phyloP scores from a whole-genome alignment of 2,329 filamentous ascomycete species.

The Colletotrichum endophyticum region DNA sequence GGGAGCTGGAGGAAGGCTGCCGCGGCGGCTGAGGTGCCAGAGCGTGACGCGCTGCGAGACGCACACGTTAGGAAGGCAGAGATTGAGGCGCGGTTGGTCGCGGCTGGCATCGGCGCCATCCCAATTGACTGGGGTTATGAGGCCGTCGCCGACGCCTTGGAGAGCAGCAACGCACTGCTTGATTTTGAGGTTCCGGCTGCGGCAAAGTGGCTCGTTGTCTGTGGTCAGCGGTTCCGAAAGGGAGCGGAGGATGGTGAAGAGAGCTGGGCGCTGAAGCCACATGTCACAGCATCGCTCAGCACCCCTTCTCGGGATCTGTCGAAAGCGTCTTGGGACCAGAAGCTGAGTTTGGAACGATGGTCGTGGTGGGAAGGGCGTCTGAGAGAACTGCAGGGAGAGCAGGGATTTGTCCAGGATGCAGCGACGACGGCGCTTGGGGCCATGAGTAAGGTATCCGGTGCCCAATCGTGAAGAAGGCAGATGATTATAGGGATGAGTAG shows the following conservation, averaged over 20 bases:
- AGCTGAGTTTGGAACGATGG: not conserved
- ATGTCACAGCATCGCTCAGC: rapidly evolving
- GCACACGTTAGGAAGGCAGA: not conserved
- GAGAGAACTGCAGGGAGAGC: not conserved
- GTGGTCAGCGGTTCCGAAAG: not conserved
- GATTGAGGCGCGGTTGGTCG: not conserved
- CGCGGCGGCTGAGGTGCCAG: rapidly evolving
- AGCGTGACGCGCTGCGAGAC: not conserved
- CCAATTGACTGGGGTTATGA: not conserved
- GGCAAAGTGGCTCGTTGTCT: not conserved
- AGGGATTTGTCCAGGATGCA: not conserved
- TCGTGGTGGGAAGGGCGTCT: not conserved
- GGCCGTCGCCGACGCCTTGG: not conserved
- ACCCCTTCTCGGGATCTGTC: not conserved
- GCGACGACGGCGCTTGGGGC: not conserved
- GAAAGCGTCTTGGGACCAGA: not conserved
- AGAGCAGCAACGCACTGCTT: not conserved
- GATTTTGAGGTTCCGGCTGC: not conserved
- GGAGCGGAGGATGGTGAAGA: not conserved
- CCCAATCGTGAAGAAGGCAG: not conserved
- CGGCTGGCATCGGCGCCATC: not conserved
- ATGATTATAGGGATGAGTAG: not conserved
- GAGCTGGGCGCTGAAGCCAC: not conserved
- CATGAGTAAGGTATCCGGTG: not conserved
- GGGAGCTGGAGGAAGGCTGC: not conserved